These are phyloP conservation scores for Penstemon davidsonii DNA, from an alignment of 257 asterid species.

Conservation along the genomic window DNA sequence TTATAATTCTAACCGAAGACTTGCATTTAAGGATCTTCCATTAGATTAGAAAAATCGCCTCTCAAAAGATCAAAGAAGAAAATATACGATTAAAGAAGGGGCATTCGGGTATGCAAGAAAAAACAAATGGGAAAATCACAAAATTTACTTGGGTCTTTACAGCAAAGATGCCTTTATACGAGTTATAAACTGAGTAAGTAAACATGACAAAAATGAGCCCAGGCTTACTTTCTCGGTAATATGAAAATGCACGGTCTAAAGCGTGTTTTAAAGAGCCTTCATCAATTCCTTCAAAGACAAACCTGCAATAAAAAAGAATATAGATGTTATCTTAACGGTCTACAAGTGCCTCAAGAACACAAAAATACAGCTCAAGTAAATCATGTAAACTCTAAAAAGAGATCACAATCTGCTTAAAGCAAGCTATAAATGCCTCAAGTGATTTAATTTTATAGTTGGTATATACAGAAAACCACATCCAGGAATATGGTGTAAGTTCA, in stretches of 20 bases:
- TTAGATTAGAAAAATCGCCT: not conserved
- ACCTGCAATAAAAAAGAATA: constrained; percentile 39
- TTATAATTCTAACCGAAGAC: not conserved
- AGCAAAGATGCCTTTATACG: too few relatives aligned
- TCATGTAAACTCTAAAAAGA: not conserved
- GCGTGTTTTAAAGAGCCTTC: constrained; percentile 63
- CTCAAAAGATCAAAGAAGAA: not conserved
- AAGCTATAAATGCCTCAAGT: not conserved
- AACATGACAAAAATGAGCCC: not conserved
- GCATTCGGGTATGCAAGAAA: not conserved
- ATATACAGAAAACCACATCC: not conserved
- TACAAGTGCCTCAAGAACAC: not conserved
- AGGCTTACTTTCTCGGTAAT: constrained; percentile 63
- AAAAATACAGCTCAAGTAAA: constrained; percentile 5
- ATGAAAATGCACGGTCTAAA: constrained; percentile 65
- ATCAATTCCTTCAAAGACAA: constrained; percentile 85
- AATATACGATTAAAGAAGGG: not conserved
- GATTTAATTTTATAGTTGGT: not conserved
- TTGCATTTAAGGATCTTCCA: too few relatives aligned
- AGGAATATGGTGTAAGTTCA: not conserved
- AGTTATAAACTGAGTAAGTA: not conserved
- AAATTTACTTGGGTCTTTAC: too few relatives aligned
- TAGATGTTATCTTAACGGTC: not conserved
- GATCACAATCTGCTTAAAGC: constrained; percentile 1
- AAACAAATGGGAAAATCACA: not conserved